A percentile compares a stretch with the other conserved stretches of the same genome.
These are phyloP conservation scores for Thermochaetoides dissita DNA, from an alignment of 2,329 filamentous ascomycete genomes.

Conservation along the genomic window DNA sequence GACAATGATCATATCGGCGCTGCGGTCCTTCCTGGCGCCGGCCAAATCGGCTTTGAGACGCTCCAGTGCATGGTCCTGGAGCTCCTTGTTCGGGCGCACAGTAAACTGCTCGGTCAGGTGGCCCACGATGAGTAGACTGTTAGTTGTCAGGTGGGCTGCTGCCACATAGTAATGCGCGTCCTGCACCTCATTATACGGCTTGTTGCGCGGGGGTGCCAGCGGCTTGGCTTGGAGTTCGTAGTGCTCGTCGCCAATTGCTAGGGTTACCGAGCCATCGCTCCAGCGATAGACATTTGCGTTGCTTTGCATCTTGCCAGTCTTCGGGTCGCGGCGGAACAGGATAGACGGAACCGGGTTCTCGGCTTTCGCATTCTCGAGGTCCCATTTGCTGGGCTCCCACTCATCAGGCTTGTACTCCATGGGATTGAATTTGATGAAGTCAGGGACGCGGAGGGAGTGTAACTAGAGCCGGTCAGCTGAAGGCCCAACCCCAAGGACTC, in stretches of 20 bases:
- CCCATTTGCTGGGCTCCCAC: slow-evolving; percentile 47
- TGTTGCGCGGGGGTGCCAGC: slow-evolving; percentile 47
- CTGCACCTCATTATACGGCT: slow-evolving; percentile 50
- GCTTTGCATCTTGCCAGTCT: slow-evolving; percentile 54
- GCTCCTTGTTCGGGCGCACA: slow-evolving; percentile 51
- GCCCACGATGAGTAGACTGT: slow-evolving; percentile 57
- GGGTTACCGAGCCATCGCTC: slow-evolving; percentile 65
- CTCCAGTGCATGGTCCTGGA: slow-evolving; percentile 58
- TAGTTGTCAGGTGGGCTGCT: slow-evolving; percentile 53
- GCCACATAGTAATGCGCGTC: slow-evolving; percentile 67
- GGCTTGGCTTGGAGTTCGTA: slow-evolving; percentile 60
- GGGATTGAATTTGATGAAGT: slow-evolving; percentile 57
- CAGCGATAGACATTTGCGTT: slow-evolving; percentile 63
- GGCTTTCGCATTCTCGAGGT: slow-evolving; percentile 38
- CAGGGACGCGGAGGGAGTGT: slow-evolving; percentile 56
- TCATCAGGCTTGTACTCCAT: slow-evolving; percentile 50
- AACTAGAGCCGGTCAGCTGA: slow-evolving; percentile 31
- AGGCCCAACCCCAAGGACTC: too few species aligned
- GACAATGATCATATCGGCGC: slow-evolving; percentile 52
- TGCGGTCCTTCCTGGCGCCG: slow-evolving; percentile 41
- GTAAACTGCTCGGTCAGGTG: slow-evolving; percentile 62
- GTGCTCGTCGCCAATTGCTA: slow-evolving; percentile 62
- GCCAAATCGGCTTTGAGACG: slow-evolving; percentile 54
- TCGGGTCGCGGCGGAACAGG: slow-evolving; percentile 54
- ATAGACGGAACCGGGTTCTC: slow-evolving; percentile 49